These are phyloP conservation scores for Vitis hybrid DNA, from an alignment of 177 flowering plant species.

Conservation along the genomic window DNA sequence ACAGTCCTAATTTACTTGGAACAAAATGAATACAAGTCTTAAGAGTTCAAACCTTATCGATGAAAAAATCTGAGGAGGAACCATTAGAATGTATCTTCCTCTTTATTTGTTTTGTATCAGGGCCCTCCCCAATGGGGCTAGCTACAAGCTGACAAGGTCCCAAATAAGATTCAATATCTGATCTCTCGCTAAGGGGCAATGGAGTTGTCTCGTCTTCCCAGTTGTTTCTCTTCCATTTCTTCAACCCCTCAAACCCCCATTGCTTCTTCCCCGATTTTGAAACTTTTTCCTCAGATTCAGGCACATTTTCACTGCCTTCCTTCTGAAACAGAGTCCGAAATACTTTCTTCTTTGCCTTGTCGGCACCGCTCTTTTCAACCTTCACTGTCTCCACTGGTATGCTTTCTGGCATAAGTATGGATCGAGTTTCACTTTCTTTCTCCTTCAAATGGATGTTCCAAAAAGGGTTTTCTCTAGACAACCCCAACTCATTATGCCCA, in stretches of 20 bases:
- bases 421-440: slow-evolving; percentile 38
- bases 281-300: slow-evolving; percentile 31
- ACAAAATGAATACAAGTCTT: not conserved
- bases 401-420: slow-evolving; percentile 69
- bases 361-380: slow-evolving; percentile 24
- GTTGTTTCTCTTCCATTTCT: slow-evolving; percentile 68
- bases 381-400: slow-evolving; percentile 25
- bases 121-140: slow-evolving; percentile 64
- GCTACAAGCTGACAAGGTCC: slow-evolving; percentile 35
- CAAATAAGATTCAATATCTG: slow-evolving; percentile 33
- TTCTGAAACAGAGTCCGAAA: slow-evolving; percentile 52
- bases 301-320: slow-evolving; percentile 24
- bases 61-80: slow-evolving; percentile 77
- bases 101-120: slow-evolving; percentile 71
- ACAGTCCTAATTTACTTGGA: not conserved
- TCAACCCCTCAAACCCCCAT: slow-evolving; percentile 72
- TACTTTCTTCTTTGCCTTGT: slow-evolving; percentile 48
- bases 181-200: slow-evolving; percentile 51
- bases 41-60: slow-evolving; percentile 67
- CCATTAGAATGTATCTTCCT: slow-evolving; percentile 69
- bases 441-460: slow-evolving; percentile 37
- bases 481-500: slow-evolving; percentile 12
- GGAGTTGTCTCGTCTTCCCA: slow-evolving; percentile 64
- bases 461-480: slow-evolving; percentile 45
- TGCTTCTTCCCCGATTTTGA: slow-evolving; percentile 55